Percentiles rank a stretch among this genome's conserved stretches.
These are phyloP conservation scores for Globisporangium emineosum DNA, from an alignment of 352 stramenopile species.

Conservation along the genomic window DNA sequence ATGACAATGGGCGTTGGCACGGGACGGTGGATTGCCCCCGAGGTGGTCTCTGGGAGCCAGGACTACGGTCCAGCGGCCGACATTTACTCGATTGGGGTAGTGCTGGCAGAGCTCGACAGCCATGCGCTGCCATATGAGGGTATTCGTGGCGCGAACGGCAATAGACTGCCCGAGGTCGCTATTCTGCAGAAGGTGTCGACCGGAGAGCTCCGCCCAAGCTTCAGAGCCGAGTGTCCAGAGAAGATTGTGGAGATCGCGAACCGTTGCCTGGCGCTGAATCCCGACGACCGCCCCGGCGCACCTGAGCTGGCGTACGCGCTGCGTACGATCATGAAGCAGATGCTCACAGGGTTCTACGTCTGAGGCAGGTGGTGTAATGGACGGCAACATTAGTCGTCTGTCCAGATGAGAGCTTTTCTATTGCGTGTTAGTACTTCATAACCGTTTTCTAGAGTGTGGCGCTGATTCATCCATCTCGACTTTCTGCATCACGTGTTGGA, in stretches of 20 bases:
- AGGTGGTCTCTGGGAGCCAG: constrained; percentile 32
- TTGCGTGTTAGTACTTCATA: too few species aligned
- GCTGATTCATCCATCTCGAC: too few species aligned
- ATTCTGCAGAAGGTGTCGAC: constrained; percentile 36
- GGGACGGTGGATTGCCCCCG: constrained; percentile 33
- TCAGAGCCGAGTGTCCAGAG: constrained; percentile 10
- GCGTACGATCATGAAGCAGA: too few species aligned
- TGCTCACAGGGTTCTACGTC: too few species aligned
- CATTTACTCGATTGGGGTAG: constrained; percentile 37
- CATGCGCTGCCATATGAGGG: constrained; percentile 35
- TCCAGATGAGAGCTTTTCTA: too few species aligned
- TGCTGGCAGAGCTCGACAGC: constrained; percentile 44
- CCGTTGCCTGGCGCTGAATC: background rate
- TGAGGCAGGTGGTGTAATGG: too few species aligned
- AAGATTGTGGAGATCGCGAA: background rate
- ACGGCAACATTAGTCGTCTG: too few species aligned
- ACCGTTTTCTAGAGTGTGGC: too few species aligned
- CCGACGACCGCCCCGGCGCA: background rate
- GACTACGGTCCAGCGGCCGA: constrained; percentile 29
- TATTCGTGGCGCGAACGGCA: constrained; percentile 23
- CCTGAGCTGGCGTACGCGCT: background rate
- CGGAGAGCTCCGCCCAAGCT: constrained; percentile 26
- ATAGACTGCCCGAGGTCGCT: constrained; percentile 27
- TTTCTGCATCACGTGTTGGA: too few species aligned
- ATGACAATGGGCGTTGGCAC: constrained; percentile 36